Conservation (phyloP, 73 alveolate genomes). For the Stentor coeruleus region DNA sequence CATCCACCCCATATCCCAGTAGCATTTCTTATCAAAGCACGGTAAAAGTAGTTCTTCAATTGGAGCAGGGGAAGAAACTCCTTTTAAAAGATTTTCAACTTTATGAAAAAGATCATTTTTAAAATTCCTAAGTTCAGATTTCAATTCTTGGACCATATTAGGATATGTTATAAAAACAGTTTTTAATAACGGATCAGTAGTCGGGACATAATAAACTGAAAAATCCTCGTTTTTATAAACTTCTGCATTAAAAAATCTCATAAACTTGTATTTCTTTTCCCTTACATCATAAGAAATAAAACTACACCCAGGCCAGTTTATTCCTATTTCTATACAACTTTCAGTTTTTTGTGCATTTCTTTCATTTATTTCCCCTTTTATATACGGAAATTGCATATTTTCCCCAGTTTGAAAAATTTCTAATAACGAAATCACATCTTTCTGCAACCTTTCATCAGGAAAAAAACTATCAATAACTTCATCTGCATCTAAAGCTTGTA, state of each 20-base stretch:
- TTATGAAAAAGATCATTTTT: neutral
- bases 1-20: neutral
- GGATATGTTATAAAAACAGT: neutral
- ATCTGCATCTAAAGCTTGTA: no score
- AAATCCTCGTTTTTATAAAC: neutral
- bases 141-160: neutral
- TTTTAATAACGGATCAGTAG: neutral
- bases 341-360: no score
- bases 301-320: neutral
- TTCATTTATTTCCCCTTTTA: no score
- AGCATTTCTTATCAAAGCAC: neutral
- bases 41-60: neutral
- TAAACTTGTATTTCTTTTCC: neutral
- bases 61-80: no score
- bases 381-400: no score
- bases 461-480: no score
- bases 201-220: neutral
- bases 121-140: neutral
- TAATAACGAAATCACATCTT: no score
- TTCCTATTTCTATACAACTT: neutral
- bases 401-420: no score
- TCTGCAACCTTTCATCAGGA: no score
- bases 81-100: neutral
- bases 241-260: neutral
- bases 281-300: neutral